These are phyloP conservation scores for Aspergillus nanangensis DNA, from an alignment of 495 filamentous ascomycete genomes.

Conservation along the genomic window DNA sequence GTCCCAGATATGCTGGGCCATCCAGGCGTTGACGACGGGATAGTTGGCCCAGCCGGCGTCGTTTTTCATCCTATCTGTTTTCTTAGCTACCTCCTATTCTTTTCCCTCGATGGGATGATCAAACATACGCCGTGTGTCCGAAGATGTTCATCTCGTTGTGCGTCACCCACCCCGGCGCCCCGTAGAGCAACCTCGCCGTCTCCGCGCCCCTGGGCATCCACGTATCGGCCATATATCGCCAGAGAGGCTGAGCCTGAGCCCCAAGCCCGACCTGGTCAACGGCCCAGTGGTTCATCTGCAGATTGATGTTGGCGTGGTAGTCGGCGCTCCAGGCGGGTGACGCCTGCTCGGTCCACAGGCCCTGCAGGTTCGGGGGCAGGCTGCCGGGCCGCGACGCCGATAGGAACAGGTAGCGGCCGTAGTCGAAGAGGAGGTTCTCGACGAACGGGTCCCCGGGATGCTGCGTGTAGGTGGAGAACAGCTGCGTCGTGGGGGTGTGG, in stretches of 20 bases:
- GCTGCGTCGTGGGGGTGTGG: slow-evolving; percentile 27
- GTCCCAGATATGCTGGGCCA: slow-evolving; percentile 49
- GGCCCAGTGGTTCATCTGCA: slow-evolving; percentile 51
- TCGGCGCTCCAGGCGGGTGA: slow-evolving; percentile 40
- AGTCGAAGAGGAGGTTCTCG: slow-evolving; percentile 42
- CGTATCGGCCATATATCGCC: slow-evolving; percentile 46
- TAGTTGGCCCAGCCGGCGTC: slow-evolving; percentile 38
- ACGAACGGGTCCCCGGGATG: slow-evolving; percentile 40
- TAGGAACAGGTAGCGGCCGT: slow-evolving; percentile 43
- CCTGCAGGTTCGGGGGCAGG: slow-evolving; percentile 44
- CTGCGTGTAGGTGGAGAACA: slow-evolving; percentile 29
- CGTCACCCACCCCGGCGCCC: slow-evolving; percentile 41
- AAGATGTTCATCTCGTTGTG: slow-evolving; percentile 48
- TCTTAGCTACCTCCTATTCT: background rate
- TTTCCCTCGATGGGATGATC: too few species aligned
- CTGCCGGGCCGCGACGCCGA: slow-evolving; percentile 31
- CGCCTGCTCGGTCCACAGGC: slow-evolving; percentile 33
- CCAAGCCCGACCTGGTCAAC: slow-evolving; percentile 34
- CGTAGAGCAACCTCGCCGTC: slow-evolving; percentile 44
- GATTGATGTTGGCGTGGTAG: slow-evolving; percentile 48
- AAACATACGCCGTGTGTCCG: slow-evolving; percentile 40
- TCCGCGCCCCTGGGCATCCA: slow-evolving; percentile 47
- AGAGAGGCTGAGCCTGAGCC: slow-evolving; percentile 26
- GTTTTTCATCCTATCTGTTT: slow-evolving; percentile 28
- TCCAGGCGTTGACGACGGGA: slow-evolving; percentile 41